Percentiles rank a stretch among this genome's conserved stretches.
phyloP scores from a whole-genome alignment of 1,284 basidiomycete genomes.

The Trametes versicolor region DNA sequence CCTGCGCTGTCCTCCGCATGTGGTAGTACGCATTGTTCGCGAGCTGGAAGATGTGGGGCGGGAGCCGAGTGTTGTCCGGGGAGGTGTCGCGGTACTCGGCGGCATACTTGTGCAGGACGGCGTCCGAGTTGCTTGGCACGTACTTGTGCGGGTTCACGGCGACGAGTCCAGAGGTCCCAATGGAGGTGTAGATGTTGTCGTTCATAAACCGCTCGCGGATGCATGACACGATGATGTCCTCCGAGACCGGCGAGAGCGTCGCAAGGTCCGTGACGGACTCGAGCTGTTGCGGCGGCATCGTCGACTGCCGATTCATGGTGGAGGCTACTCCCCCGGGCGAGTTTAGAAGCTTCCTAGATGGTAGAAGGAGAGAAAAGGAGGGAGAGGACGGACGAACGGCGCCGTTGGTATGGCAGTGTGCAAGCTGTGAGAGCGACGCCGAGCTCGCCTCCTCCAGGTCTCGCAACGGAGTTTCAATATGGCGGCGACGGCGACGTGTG shows the following conservation, averaged over 20 bases:
- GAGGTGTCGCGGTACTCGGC: slow-evolving; percentile 68
- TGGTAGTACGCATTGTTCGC: slow-evolving; percentile 96
- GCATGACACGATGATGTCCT: slow-evolving; percentile 84
- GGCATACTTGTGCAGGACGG: slow-evolving; percentile 85
- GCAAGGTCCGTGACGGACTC: slow-evolving; percentile 75
- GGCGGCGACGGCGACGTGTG: not conserved
- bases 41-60: slow-evolving; percentile 87
- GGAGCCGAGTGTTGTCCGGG: slow-evolving; percentile 54
- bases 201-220: slow-evolving; percentile 88
- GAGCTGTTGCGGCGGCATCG: slow-evolving; percentile 63
- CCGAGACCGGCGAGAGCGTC: slow-evolving; percentile 66
- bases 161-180: slow-evolving; percentile 79
- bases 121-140: slow-evolving; percentile 82
- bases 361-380: slow-evolving; percentile 33
- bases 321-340: slow-evolving; percentile 29
- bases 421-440: slow-evolving; percentile 28
- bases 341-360: slow-evolving; percentile 28
- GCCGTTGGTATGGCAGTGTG: slow-evolving; percentile 38
- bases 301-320: slow-evolving; percentile 46
- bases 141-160: slow-evolving; percentile 93
- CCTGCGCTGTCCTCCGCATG: slow-evolving; percentile 93
- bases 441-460: slow-evolving; percentile 3
- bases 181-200: slow-evolving; percentile 82
- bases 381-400: slow-evolving; percentile 28
- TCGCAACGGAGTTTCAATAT: slow-evolving; percentile 14